Base-by-base conservation (phyloP, 1,139 yeast genomes). In the Hanseniaspora sp. region DNA sequence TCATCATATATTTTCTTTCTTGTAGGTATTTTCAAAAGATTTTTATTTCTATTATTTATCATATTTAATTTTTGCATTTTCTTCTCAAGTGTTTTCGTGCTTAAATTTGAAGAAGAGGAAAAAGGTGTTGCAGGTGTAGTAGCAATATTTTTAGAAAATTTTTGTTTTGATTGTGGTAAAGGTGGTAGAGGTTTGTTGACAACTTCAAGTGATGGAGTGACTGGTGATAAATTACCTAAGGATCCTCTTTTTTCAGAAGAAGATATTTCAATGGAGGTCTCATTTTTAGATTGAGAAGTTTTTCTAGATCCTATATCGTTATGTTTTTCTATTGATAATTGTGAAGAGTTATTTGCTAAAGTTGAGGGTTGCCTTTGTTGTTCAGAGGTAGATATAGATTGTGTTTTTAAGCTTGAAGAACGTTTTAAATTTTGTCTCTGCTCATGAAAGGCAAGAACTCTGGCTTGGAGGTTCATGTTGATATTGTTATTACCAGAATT, bases 111-210 rank as follows among this genome's bases (percentile, higher is more conserved):
- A 8, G 34, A 8, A 38, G 29, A 33, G 1, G 34, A 23, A 15
- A 15, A 12, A 5, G 34, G 17, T 1, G 39, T 13, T 8, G n/a
- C 39, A 12, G 13, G 2, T 7, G 42, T 39, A 39, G 7, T 18
- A 17, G 28, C 2, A 23, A 23, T 23, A 23, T 23, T 23, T 23
- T 23, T 23, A 23, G 23, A 23, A 3, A 4, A 23, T 23, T 23
- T 2, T 23, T 23, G 11, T 15, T 17, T 39, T 17, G 28, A n/a
- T 9, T 59, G 55, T 1, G 73, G 74, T 37, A 70, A 59, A 11
- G 73, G 68, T 1, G 74, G 73, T 47, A 67, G 60, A 2, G 73
- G 71, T 56, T 69, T 69, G 23, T 62, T 62, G n/a, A 52, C 56
- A 54, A 43, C 54, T 11, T 51, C 48, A 37, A 54, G 39, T 3